phyloP scores from a whole-genome alignment of 805 yeast genomes.

The Cyberlindnera maritima region DNA sequence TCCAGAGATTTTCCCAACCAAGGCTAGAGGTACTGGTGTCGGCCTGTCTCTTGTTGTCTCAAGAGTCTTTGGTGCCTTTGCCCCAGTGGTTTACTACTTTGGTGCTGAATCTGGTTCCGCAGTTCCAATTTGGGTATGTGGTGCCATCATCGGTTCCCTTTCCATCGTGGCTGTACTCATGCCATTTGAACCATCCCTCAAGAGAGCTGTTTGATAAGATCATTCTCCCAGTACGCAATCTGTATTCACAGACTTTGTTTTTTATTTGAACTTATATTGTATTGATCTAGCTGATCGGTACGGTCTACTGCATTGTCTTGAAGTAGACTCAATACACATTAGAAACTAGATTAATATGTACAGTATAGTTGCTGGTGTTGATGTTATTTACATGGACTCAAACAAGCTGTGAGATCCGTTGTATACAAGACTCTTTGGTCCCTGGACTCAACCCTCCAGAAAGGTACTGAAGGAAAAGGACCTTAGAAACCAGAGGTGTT shows the following conservation, averaged over 20 bases:
- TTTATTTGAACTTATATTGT: background rate
- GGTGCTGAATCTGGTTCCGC: constrained; percentile 45
- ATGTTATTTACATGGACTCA: too few relatives aligned
- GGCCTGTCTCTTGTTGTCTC: constrained; percentile 54
- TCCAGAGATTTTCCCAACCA: constrained; percentile 58
- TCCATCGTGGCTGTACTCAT: constrained; percentile 42
- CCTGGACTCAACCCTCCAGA: constrained; percentile 70
- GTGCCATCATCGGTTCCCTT: constrained; percentile 50
- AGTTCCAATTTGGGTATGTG: constrained; percentile 64
- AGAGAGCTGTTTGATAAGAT: constrained; percentile 31
- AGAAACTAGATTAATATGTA: background rate
- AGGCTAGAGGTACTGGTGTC: constrained; percentile 56
- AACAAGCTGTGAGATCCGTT: constrained; percentile 31
- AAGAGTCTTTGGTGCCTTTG: constrained; percentile 54
- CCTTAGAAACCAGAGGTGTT: constrained; percentile 59
- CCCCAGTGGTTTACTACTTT: constrained; percentile 52
- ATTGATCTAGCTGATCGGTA: too few relatives aligned
- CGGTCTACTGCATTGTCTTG: background rate
- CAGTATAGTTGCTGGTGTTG: background rate
- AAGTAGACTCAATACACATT: background rate
- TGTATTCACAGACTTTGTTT: background rate
- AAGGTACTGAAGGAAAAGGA: constrained; percentile 74
- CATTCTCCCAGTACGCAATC: background rate
- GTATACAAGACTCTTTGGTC: constrained; percentile 43
- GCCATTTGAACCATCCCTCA: constrained; percentile 50